Evolutionary conservation across 2,329 filamentous ascomycete species (phyloP), one percentile per base, ranked within the genome.

Genomic region (Alternaria gaisen): DNA sequence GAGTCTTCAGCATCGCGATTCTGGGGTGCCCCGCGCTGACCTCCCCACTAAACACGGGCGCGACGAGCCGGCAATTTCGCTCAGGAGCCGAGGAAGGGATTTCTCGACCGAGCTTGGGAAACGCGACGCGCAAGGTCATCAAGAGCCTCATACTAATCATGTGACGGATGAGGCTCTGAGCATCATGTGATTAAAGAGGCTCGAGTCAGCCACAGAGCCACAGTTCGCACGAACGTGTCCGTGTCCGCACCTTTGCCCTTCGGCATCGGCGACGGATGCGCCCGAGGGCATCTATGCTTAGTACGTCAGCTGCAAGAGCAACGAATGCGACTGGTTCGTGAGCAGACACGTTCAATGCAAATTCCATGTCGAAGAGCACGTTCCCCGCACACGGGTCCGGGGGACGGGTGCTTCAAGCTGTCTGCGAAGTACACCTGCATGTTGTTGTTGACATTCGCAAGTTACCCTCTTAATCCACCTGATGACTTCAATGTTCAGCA

Each of bases 11-110:
- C 56, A 58, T 54, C 30, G 36, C 36, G 43, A 40, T 30, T 55
- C 34, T 56, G 20, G 51, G 46, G 43, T 55, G 52, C 58, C 59
- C 59, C 62, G 54, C 56, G 40, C n/a, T 9, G 24, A 8, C 4
- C 41, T 56, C 59, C 47, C 57, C 47, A 57, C 53, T 20, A 34
- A 51, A 32, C 59, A 60, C 56, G 48, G 56, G 56, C 56, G 26
- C 34, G 44, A 40, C 43, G 44, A 47, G 48, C 58, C 48, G 60
- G 59, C 44, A 60, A 44, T 24, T 18, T 46, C 47, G 26, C 46
- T n/a, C 46, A 22, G 38, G 20, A 57, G 53, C 54, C 61, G 57
- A 60, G 57, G 57, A 52, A 47, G 38, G 30, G 16, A 24, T 16
- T 38, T 24, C 26, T 24, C 53, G 44, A n/a, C 57, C 50, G 56